These are phyloP conservation scores for Petrea volubilis DNA, from an alignment of 257 asterid species.

Conservation along the genomic window DNA sequence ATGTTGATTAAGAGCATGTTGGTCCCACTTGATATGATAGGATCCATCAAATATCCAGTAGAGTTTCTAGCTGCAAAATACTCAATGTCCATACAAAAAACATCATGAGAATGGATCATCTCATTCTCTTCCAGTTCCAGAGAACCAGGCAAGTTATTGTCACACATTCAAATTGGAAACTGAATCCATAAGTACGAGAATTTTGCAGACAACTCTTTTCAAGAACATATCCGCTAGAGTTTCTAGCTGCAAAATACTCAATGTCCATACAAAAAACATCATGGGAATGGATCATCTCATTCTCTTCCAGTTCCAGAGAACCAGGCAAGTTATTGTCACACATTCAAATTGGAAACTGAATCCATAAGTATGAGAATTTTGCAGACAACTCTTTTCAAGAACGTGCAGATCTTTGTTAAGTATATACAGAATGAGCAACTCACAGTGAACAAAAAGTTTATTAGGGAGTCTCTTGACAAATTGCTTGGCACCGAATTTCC, in stretches of 20 bases:
- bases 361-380: neutral
- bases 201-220: neutral
- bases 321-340: neutral
- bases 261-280: too few species aligned
- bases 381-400: neutral
- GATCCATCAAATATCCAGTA: neutral
- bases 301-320: neutral
- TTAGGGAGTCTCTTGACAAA: conserved; percentile 63
- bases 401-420: neutral
- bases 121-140: neutral
- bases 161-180: neutral
- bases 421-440: conserved; percentile 28
- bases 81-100: neutral
- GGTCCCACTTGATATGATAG: neutral
- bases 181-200: neutral
- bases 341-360: neutral
- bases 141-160: neutral
- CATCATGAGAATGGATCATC: conserved; percentile 1
- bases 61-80: neutral
- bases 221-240: too few species aligned
- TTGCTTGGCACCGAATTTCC: conserved; percentile 75
- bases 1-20: neutral
- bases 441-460: conserved; percentile 74
- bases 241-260: too few species aligned
- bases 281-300: neutral